phyloP scores from a whole-genome alignment of 106 monocot genomes.

The Dendrobium huoshanense region DNA sequence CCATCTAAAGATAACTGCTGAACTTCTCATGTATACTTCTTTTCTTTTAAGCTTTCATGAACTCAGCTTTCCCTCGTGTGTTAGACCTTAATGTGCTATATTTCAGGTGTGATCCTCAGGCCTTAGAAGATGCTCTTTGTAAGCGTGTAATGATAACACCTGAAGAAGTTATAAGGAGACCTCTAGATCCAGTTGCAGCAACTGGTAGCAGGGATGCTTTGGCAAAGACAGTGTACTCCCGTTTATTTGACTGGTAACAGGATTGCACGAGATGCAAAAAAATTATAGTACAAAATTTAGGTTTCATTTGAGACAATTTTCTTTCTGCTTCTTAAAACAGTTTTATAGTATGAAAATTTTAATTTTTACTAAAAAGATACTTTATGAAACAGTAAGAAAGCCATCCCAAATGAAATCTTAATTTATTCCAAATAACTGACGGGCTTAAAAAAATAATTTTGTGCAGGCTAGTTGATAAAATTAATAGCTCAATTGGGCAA shows the following conservation, averaged over 20 bases:
- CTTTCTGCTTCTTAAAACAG: too few relatives aligned
- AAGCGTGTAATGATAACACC: constrained; percentile 97
- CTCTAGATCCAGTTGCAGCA: constrained; percentile 77
- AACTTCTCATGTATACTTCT: constrained; percentile 73
- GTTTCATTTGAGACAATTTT: too few relatives aligned
- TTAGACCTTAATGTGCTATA: neutral
- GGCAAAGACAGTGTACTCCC: constrained; percentile 92
- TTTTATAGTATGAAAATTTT: too few relatives aligned
- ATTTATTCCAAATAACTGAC: neutral
- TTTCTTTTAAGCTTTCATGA: constrained; percentile 1
- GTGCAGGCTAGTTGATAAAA: constrained; percentile 90
- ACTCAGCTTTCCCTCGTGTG: neutral
- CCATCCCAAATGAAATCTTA: too few relatives aligned
- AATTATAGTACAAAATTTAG: neutral
- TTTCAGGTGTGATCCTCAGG: constrained; percentile 83
- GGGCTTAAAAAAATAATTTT: neutral
- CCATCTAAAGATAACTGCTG: constrained; percentile 83
- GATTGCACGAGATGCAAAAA: neutral
- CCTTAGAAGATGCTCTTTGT: constrained; percentile 87
- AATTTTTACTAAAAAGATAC: too few relatives aligned
- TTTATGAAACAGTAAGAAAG: too few relatives aligned
- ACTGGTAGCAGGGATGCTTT: constrained; percentile 89
- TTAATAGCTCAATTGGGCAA: constrained; percentile 96
- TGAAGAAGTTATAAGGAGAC: constrained; percentile 94
- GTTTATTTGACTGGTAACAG: constrained; percentile 91